phyloP scores from a whole-genome alignment of 331 rosid genomes.

The Telfairia occidentalis region DNA sequence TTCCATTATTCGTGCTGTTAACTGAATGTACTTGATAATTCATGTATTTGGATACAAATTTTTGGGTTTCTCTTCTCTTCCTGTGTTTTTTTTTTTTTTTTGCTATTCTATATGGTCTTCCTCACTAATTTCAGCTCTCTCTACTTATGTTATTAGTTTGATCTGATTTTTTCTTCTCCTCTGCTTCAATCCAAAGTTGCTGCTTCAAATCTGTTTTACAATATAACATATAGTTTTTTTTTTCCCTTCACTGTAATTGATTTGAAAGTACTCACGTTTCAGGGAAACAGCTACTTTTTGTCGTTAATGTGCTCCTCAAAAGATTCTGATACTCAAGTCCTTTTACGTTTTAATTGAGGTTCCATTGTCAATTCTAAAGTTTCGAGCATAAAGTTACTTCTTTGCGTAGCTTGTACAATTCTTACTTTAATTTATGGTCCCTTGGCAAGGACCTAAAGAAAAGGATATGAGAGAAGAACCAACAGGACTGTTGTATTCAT shows the following conservation, averaged over 20 bases:
- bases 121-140: neutral
- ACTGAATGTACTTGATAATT: constrained; percentile 9
- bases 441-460: neutral
- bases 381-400: constrained; percentile 2
- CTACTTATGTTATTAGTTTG: neutral
- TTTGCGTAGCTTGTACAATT: constrained; percentile 5
- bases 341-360: neutral
- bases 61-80: neutral
- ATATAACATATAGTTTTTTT: neutral
- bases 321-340: constrained; percentile 1
- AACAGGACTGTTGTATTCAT: neutral
- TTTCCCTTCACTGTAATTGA: neutral
- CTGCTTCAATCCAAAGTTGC: neutral
- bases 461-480: neutral
- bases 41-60: neutral
- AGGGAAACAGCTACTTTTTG: constrained; percentile 3
- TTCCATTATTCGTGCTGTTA: neutral
- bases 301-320: neutral
- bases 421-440: constrained; percentile 1
- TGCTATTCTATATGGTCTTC: neutral
- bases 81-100: neutral
- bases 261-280: constrained; percentile 6
- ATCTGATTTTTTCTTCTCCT: neutral
- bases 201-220: neutral
- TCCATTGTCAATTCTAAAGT: constrained; percentile 2